Conservation (phyloP, 306 rosid species). For the Lathyrus oleraceus region DNA sequence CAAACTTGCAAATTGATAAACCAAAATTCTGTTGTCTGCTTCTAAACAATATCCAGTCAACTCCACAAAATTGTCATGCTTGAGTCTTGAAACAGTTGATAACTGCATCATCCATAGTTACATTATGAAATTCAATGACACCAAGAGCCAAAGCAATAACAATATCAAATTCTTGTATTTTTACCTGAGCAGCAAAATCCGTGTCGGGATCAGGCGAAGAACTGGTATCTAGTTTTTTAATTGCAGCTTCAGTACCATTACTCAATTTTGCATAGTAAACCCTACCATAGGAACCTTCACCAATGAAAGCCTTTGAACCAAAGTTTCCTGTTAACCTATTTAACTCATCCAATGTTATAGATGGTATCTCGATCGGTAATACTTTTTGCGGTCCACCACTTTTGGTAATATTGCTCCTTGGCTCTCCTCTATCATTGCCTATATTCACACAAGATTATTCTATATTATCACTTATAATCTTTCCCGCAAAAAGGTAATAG, state of each 20-base stretch:
- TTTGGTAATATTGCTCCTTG: conserved; percentile 57
- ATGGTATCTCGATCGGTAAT: conserved; percentile 77
- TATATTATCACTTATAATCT: not conserved
- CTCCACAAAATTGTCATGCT: conserved; percentile 81
- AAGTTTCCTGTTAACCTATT: conserved; percentile 72
- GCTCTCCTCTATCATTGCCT: conserved; percentile 87
- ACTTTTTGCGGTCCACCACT: conserved; percentile 74
- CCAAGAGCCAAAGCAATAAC: not conserved
- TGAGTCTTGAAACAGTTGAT: conserved; percentile 83
- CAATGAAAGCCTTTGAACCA: conserved; percentile 78
- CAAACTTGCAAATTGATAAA: conserved; percentile 70
- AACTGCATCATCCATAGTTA: conserved; percentile 54
- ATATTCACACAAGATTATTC: not conserved
- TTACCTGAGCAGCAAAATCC: conserved; percentile 70
- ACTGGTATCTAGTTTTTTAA: conserved; percentile 79
- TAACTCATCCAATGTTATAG: conserved; percentile 69
- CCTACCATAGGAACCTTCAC: conserved; percentile 97
- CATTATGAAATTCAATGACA: not conserved
- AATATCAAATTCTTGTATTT: no score
- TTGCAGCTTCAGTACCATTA: conserved; percentile 67
- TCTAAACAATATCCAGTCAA: conserved; percentile 91
- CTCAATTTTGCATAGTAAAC: conserved; percentile 72
- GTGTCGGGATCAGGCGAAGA: conserved; percentile 73
- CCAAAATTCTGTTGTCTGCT: conserved; percentile 73
- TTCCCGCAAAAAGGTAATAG: no score